These are phyloP conservation scores for Trichocomaceae sp. DNA, from an alignment of 2,329 filamentous ascomycete genomes.

Conservation along the genomic window DNA sequence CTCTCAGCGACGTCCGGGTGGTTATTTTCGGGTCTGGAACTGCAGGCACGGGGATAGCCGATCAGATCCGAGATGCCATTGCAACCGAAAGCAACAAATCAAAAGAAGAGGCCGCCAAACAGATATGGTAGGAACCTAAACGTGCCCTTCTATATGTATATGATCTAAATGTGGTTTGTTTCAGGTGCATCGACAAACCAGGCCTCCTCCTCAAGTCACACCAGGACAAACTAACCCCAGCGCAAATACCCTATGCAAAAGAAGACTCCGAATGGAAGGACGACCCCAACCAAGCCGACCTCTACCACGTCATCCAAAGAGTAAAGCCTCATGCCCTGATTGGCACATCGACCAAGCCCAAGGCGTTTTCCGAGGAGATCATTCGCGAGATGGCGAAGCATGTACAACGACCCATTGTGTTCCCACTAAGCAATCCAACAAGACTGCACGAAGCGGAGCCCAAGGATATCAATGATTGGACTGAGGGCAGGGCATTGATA, in stretches of 20 bases:
- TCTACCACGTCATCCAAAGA: conserved; percentile 61
- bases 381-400: conserved; percentile 69
- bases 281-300: conserved; percentile 48
- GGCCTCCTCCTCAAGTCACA: conserved; percentile 64
- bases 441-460: conserved; percentile 75
- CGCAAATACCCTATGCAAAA: conserved; percentile 62
- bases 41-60: conserved; percentile 78
- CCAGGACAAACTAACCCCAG: conserved; percentile 55
- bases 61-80: conserved; percentile 76
- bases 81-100: conserved; percentile 58
- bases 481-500: conserved; percentile 66
- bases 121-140: conserved; percentile 54
- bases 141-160: background rate
- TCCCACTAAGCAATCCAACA: conserved; percentile 82
- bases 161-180: background rate
- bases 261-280: conserved; percentile 58
- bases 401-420: conserved; percentile 65
- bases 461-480: conserved; percentile 70
- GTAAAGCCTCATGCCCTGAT: conserved; percentile 76
- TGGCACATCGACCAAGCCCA: conserved; percentile 73
- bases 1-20: conserved; percentile 62
- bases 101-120: conserved; percentile 66
- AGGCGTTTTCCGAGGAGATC: conserved; percentile 67
- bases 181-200: conserved; percentile 68
- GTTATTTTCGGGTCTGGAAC: conserved; percentile 75